Conservation (phyloP, 495 filamentous ascomycete genomes). For the Talaromyces trachyspermus region DNA sequence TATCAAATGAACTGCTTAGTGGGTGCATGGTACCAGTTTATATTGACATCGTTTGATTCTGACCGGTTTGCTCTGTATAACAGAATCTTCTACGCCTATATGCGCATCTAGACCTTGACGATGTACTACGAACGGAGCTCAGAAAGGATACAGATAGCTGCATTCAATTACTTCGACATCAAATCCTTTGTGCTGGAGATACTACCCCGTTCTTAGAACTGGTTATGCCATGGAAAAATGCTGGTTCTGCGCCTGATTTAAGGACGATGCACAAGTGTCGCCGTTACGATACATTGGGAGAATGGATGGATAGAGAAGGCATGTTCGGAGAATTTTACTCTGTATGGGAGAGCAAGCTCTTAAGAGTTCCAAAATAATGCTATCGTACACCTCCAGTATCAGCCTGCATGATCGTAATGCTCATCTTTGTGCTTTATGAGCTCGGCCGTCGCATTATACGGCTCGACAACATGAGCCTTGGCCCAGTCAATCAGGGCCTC, state of each 20-base stretch:
- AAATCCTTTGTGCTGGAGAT: neutral
- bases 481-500: neutral
- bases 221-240: neutral
- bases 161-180: neutral
- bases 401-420: neutral
- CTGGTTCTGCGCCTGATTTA: neutral
- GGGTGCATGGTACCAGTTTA: no score
- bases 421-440: neutral
- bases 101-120: neutral
- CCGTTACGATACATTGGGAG: neutral
- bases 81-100: neutral
- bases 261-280: slow-evolving; percentile 1
- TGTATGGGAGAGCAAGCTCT: no score
- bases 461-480: neutral
- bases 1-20: neutral
- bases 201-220: neutral
- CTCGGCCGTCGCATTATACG: neutral
- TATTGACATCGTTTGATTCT: no score
- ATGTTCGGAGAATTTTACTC: neutral
- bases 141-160: neutral
- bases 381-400: no score
- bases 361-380: no score
- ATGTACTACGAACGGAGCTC: neutral
- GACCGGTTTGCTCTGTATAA: no score
- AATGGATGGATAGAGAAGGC: neutral